Percentiles rank a stretch among this genome's conserved stretches.
phyloP scores from a whole-genome alignment of 1,284 basidiomycete species.

The Trametes polyzona region DNA sequence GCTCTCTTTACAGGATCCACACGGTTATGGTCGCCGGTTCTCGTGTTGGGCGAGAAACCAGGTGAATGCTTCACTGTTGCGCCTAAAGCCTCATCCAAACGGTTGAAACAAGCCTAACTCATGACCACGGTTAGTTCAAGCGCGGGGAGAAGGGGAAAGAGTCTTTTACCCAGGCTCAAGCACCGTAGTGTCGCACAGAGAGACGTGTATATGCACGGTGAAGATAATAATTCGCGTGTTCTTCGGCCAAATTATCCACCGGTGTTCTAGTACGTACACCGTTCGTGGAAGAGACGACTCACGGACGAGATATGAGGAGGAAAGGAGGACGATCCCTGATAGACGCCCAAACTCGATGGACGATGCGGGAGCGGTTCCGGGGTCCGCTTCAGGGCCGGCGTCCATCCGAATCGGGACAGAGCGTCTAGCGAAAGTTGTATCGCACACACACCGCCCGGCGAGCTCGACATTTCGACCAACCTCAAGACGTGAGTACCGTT shows the following conservation, averaged over 20 bases:
- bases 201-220: too few species aligned
- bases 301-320: too few species aligned
- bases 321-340: not conserved
- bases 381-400: slow-evolving; percentile 19
- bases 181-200: too few species aligned
- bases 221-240: not conserved
- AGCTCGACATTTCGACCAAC: slow-evolving; percentile 37
- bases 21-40: too few species aligned
- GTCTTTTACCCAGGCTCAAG: too few species aligned
- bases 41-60: not conserved
- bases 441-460: slow-evolving; percentile 31
- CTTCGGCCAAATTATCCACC: not conserved
- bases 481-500: slow-evolving; percentile 45
- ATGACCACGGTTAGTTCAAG: too few species aligned
- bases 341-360: not conserved
- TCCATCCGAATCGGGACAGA: slow-evolving; percentile 14
- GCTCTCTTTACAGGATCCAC: too few species aligned
- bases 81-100: not conserved
- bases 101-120: not conserved
- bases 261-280: not conserved
- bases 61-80: not conserved
- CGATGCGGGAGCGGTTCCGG: not conserved
- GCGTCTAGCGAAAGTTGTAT: slow-evolving; percentile 21
- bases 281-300: too few species aligned
- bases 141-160: too few species aligned